Percentiles rank a stretch among this genome's conserved stretches.
Evolutionary conservation across 805 yeast species (phyloP).

Genomic region (Dipodascus albidus): DNA sequence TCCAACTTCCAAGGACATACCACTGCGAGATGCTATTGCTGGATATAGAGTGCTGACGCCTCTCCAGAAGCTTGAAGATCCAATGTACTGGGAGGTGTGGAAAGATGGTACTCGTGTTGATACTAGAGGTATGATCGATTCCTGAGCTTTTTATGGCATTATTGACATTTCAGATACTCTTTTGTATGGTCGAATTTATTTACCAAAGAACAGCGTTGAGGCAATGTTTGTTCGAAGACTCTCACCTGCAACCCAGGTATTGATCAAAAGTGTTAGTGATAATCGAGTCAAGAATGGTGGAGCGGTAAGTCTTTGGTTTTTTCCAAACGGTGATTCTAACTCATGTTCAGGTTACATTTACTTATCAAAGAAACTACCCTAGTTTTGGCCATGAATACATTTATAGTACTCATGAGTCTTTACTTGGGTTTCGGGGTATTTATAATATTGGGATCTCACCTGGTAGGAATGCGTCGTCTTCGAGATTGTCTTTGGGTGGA

Average conservation of each 20-base stretch:
- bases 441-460: slow-evolving; percentile 42
- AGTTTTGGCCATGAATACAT: slow-evolving; percentile 60
- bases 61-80: slow-evolving; percentile 16
- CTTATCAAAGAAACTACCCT: slow-evolving; percentile 53
- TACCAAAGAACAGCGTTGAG: slow-evolving; percentile 79
- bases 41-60: slow-evolving; percentile 56
- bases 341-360: slow-evolving; percentile 21
- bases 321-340: not conserved
- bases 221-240: slow-evolving; percentile 70
- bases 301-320: slow-evolving; percentile 18
- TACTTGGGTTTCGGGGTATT: slow-evolving; percentile 70
- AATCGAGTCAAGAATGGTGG: slow-evolving; percentile 42
- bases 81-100: slow-evolving; percentile 20
- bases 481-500: slow-evolving; percentile 64
- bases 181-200: slow-evolving; percentile 75
- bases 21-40: slow-evolving; percentile 55
- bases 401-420: slow-evolving; percentile 72
- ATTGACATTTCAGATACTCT: slow-evolving; percentile 28
- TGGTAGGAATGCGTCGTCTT: slow-evolving; percentile 17
- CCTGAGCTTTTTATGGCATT: not conserved
- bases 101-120: slow-evolving; percentile 20
- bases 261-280: slow-evolving; percentile 67
- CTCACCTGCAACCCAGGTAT: slow-evolving; percentile 47
- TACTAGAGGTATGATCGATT: slow-evolving; percentile 7
- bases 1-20: slow-evolving; percentile 38